Evolutionary conservation across 129 eudicot genomes (phyloP).

Genomic region (Chrysanthemum makinoi): DNA sequence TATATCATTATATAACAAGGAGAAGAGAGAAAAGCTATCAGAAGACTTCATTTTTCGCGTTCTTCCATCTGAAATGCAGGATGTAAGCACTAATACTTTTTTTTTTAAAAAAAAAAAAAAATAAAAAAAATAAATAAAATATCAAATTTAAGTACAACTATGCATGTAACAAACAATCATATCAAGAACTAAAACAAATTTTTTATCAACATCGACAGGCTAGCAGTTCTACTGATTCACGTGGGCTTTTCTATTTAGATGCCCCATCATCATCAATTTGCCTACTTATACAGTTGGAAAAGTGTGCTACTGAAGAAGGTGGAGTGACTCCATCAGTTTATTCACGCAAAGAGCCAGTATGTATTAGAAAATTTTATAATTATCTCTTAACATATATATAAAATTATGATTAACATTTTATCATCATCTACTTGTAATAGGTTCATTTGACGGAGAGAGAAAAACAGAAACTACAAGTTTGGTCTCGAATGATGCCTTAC

Average conservation of each 20-base stretch:
- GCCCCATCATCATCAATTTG: conserved; percentile 96
- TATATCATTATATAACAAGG: conserved; percentile 89
- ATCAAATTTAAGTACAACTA: conserved; percentile 8
- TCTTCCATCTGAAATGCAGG: conserved; percentile 77
- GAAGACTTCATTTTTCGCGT: conserved; percentile 83
- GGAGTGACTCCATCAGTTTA: conserved; percentile 94
- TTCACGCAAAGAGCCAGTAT: conserved; percentile 96
- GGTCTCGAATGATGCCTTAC: conserved; percentile 99
- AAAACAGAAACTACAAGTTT: conserved; percentile 92
- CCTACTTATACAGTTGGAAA: conserved; percentile 90
- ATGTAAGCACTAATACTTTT: conserved; percentile 46
- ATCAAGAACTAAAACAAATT: conserved; percentile 13
- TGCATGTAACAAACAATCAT: not conserved
- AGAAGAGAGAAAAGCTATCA: conserved; percentile 94
- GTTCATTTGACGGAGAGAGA: conserved; percentile 96
- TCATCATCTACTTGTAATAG: conserved; percentile 36
- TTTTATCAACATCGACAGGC: conserved; percentile 48
- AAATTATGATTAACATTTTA: not conserved
- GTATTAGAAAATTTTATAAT: conserved; percentile 20
- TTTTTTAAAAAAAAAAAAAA: no score
- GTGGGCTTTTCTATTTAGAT: conserved; percentile 83
- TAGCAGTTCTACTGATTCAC: conserved; percentile 69
- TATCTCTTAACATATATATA: not conserved
- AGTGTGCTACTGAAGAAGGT: conserved; percentile 98
- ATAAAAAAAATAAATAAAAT: no score